These are phyloP conservation scores for Chrysanthemum makinoi DNA, from an alignment of 129 eudicot genomes.

Conservation along the genomic window DNA sequence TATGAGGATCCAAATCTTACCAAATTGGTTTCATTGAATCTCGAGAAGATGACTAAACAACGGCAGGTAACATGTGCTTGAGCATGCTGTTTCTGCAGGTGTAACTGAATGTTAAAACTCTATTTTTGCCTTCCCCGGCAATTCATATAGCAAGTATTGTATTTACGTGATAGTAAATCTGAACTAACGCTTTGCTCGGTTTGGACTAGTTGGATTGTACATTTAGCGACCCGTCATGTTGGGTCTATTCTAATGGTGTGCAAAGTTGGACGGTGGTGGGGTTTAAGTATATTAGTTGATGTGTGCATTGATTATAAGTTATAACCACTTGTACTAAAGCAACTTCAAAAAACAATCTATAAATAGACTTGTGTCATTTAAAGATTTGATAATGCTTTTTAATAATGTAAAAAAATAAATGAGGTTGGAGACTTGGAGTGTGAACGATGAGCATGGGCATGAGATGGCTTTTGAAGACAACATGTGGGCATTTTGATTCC, in stretches of 20 bases:
- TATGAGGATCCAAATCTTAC: slow-evolving; percentile 89
- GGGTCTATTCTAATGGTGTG: background rate
- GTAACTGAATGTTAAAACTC: slow-evolving; percentile 5
- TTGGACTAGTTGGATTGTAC: background rate
- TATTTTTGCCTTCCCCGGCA: background rate
- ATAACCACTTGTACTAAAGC: no score
- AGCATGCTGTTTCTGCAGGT: background rate
- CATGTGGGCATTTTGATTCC: slow-evolving; percentile 34
- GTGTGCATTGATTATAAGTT: no score
- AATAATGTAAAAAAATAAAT: no score
- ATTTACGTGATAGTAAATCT: slow-evolving; percentile 10
- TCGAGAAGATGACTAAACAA: slow-evolving; percentile 70
- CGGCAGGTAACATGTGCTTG: slow-evolving; percentile 52
- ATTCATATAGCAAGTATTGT: background rate
- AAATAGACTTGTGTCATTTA: no score
- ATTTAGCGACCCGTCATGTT: background rate
- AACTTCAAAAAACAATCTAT: no score
- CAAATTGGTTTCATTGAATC: slow-evolving; percentile 61
- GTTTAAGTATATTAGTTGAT: no score
- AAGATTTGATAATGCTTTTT: no score
- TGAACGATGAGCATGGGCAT: slow-evolving; percentile 10
- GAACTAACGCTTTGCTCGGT: background rate
- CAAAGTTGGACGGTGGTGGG: no score
- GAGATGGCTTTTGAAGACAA: slow-evolving; percentile 32
- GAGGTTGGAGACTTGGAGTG: no score